Conservation (phyloP, 108 stramenopile genomes). For the Nitzschia sp. region DNA sequence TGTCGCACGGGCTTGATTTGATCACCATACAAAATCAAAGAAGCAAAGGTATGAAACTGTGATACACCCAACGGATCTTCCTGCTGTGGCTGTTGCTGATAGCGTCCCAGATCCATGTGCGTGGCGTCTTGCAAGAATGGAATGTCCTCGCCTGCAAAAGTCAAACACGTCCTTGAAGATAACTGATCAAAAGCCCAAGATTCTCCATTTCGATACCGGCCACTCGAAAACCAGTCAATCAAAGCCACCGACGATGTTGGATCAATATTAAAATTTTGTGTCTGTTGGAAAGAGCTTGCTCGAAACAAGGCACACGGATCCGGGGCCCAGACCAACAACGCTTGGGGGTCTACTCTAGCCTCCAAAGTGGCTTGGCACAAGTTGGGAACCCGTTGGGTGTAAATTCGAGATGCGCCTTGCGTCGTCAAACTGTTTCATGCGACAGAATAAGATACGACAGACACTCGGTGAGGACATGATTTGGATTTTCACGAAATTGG, state of each 20-base stretch:
- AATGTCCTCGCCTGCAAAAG: not conserved
- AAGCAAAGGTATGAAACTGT: slow-evolving; percentile 37
- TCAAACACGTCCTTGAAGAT: slow-evolving; percentile 13
- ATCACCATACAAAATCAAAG: slow-evolving; percentile 44
- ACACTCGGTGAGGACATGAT: too few relatives aligned
- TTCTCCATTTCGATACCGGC: slow-evolving; percentile 44
- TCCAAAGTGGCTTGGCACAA: slow-evolving; percentile 24
- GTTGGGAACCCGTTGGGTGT: slow-evolving; percentile 32
- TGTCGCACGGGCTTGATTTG: slow-evolving; percentile 22
- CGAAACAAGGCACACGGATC: slow-evolving; percentile 52
- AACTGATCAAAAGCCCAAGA: slow-evolving; percentile 45
- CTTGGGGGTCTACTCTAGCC: slow-evolving; percentile 34
- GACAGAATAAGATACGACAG: too few relatives aligned
- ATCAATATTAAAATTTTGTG: slow-evolving; percentile 29
- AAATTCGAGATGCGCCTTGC: slow-evolving; percentile 73
- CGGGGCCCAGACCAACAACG: slow-evolving; percentile 46
- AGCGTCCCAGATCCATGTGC: slow-evolving; percentile 23
- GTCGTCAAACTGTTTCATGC: too few relatives aligned
- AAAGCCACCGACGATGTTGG: slow-evolving; percentile 28
- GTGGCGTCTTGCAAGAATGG: slow-evolving; percentile 37
- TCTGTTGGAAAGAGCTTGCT: slow-evolving; percentile 33
- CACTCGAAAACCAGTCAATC: slow-evolving; percentile 58
- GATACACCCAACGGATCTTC: slow-evolving; percentile 29
- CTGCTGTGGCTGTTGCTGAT: not conserved
- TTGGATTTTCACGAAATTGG: too few relatives aligned